A percentile compares a stretch with the other conserved stretches of the same genome.
Conservation (phyloP, 1,284 basidiomycete genomes). For the Naganishia albida region DNA sequence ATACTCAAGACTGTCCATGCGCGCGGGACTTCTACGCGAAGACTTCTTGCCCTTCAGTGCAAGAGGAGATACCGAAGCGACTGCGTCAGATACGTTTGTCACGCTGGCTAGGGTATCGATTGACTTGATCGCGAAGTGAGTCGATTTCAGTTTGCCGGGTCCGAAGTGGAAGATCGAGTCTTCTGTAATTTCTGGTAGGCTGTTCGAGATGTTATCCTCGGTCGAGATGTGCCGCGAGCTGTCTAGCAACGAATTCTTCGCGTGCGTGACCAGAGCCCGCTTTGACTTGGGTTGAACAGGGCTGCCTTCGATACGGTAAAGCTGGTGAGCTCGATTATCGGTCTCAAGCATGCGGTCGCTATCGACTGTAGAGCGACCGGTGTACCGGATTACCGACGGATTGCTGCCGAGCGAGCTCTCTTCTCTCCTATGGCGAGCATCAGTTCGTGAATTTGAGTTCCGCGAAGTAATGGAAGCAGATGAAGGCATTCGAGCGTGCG, state of each 20-base stretch:
- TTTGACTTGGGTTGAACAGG: background rate
- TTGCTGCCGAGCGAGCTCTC: slow-evolving; percentile 27
- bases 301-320: slow-evolving; percentile 26
- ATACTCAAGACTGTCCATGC: too few species aligned
- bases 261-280: background rate
- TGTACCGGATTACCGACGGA: background rate
- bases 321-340: background rate
- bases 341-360: slow-evolving; percentile 26
- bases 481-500: slow-evolving; percentile 18
- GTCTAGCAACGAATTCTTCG: slow-evolving; percentile 25
- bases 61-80: slow-evolving; percentile 11
- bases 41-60: background rate
- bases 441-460: background rate
- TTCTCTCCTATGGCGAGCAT: background rate
- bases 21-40: too few species aligned
- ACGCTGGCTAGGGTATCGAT: background rate
- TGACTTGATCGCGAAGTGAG: slow-evolving; percentile 16
- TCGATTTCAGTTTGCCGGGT: background rate
- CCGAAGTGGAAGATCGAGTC: slow-evolving; percentile 16
- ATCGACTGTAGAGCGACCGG: slow-evolving; percentile 16
- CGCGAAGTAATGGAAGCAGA: slow-evolving; percentile 8
- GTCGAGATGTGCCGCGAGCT: slow-evolving; percentile 1
- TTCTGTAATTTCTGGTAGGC: background rate
- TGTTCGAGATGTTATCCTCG: slow-evolving; percentile 19
- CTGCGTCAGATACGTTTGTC: background rate